A percentile compares a stretch with the other conserved stretches of the same genome.
Conservation (phyloP, 306 rosid genomes). For the Begonia loranthoides region DNA sequence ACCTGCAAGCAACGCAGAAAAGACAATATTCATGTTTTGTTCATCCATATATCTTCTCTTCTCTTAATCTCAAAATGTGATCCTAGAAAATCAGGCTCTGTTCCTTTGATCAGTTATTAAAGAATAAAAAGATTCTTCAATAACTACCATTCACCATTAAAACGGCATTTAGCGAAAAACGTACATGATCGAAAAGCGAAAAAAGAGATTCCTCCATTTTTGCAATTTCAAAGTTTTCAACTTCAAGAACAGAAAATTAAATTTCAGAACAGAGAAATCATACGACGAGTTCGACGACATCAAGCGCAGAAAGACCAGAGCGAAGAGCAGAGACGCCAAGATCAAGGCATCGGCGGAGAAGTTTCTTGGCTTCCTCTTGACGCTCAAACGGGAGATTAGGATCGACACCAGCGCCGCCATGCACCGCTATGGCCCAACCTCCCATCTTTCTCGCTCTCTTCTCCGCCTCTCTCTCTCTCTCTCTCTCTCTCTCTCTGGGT, state of each 20-base stretch:
- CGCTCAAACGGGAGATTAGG: conserved; percentile 76
- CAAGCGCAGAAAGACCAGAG: conserved; percentile 55
- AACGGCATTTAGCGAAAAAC: not conserved
- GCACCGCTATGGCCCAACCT: conserved; percentile 90
- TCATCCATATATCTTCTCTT: not conserved
- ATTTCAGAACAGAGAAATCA: conserved; percentile 6
- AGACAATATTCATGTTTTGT: too few relatives aligned
- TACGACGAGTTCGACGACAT: conserved; percentile 91
- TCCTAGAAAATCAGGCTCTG: too few relatives aligned
- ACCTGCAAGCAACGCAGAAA: conserved; percentile 26
- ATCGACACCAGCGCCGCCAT: conserved; percentile 99
- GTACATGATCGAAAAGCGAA: not conserved
- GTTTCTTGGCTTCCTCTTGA: conserved; percentile 74
- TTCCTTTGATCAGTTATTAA: not conserved
- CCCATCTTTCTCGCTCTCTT: conserved; percentile 11
- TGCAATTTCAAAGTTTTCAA: too few relatives aligned
- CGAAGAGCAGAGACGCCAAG: conserved; percentile 72
- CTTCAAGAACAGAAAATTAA: too few relatives aligned
- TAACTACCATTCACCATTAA: too few relatives aligned
- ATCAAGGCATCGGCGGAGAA: conserved; percentile 69
- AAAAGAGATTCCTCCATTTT: too few relatives aligned
- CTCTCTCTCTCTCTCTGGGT: conserved; percentile 16
- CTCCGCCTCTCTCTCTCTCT: not conserved
- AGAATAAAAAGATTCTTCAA: too few relatives aligned
- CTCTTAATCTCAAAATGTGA: not conserved